Evolutionary conservation across 768 basidiomycete genomes (phyloP).

Genomic region (Termitomyces titanicus): DNA sequence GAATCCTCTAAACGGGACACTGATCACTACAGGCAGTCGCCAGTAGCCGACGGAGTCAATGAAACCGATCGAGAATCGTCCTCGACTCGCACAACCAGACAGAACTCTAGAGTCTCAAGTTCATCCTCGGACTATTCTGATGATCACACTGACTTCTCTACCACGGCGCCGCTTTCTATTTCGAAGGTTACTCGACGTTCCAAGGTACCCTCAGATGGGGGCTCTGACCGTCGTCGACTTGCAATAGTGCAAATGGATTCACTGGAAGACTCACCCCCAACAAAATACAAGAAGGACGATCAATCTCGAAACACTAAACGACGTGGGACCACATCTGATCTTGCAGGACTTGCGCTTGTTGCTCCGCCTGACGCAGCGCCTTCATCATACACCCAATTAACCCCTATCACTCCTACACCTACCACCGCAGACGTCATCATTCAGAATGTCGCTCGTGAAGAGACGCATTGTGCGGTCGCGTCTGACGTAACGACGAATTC

Average conservation of each 20-base stretch:
- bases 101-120: slow-evolving; percentile 31
- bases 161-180: slow-evolving; percentile 21
- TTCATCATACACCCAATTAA: slow-evolving; percentile 46
- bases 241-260: slow-evolving; percentile 64
- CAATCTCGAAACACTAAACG: slow-evolving; percentile 29
- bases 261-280: slow-evolving; percentile 23
- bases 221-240: slow-evolving; percentile 60
- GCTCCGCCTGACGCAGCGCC: slow-evolving; percentile 69
- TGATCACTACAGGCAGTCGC: slow-evolving; percentile 48
- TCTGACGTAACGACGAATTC: slow-evolving; percentile 37
- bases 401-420: slow-evolving; percentile 50
- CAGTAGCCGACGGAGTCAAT: slow-evolving; percentile 37
- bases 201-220: slow-evolving; percentile 54
- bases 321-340: slow-evolving; percentile 35
- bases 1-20: slow-evolving; percentile 15
- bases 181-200: slow-evolving; percentile 36
- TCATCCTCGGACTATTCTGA: slow-evolving; percentile 54
- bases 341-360: slow-evolving; percentile 59
- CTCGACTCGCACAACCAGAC: slow-evolving; percentile 23
- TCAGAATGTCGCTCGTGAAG: slow-evolving; percentile 9
- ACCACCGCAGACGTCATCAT: slow-evolving; percentile 19
- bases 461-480: slow-evolving; percentile 41
- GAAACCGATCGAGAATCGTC: slow-evolving; percentile 18
- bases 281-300: slow-evolving; percentile 21
- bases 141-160: slow-evolving; percentile 24